Conservation (phyloP, 257 asterid genomes). For the Petrea volubilis region DNA sequence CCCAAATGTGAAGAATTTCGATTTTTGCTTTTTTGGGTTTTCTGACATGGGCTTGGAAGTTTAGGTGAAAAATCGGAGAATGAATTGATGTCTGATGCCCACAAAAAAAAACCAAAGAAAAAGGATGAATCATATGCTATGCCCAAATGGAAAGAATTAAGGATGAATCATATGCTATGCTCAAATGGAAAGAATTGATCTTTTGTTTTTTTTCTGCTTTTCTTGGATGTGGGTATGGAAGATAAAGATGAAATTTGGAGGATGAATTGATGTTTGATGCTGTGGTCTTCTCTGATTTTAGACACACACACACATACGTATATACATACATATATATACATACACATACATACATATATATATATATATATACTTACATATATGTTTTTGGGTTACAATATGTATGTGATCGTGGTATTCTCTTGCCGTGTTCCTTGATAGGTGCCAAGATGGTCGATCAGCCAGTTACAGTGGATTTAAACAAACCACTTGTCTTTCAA, state of each 20-base stretch:
- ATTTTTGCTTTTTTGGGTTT: neutral
- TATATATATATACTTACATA: no score
- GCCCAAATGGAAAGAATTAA: neutral
- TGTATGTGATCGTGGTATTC: no score
- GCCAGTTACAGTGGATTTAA: conserved; percentile 69
- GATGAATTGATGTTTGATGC: neutral
- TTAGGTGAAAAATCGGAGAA: neutral
- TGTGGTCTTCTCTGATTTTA: neutral
- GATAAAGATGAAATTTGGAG: neutral
- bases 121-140: neutral
- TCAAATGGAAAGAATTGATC: neutral
- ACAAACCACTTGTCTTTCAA: conserved; percentile 89
- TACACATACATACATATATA: no score
- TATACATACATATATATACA: no score
- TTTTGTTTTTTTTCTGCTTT: neutral
- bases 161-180: neutral
- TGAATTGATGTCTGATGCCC: neutral
- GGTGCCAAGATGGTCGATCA: conserved; percentile 72
- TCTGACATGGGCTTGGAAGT: neutral
- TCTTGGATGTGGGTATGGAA: neutral
- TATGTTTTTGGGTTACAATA: neutral
- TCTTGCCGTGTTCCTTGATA: neutral
- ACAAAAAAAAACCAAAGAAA: no score
- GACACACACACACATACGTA: no score
- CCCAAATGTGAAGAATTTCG: neutral